A percentile compares a stretch with the other conserved stretches of the same genome.
Evolutionary conservation across 768 basidiomycete genomes (phyloP).

Genomic region (Coprinopsis cinerea): DNA sequence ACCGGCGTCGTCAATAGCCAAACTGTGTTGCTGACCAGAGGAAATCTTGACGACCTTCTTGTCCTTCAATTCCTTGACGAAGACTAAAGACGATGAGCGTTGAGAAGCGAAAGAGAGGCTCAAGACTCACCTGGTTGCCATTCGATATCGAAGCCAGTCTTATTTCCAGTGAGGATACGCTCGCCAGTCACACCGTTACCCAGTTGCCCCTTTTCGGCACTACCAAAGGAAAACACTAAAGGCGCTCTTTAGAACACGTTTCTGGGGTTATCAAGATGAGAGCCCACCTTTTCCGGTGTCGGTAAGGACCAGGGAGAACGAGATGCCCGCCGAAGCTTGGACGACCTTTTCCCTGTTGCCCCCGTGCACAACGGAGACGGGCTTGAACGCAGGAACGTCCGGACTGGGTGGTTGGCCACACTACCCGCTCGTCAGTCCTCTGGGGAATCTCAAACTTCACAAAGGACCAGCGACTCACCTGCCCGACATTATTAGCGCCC

Average conservation of each 20-base stretch:
- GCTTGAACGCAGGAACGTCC: constrained; percentile 63
- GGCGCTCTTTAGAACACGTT: neutral
- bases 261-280: neutral
- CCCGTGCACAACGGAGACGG: constrained; percentile 47
- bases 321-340: constrained; percentile 75
- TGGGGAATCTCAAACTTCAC: neutral
- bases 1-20: constrained; percentile 75
- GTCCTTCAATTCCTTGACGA: constrained; percentile 68
- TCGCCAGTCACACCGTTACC: constrained; percentile 95
- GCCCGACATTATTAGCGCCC: constrained; percentile 75
- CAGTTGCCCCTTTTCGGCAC: constrained; percentile 87
- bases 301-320: constrained; percentile 80
- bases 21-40: constrained; percentile 81
- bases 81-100: constrained; percentile 37
- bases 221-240: constrained; percentile 83
- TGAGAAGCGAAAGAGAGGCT: neutral
- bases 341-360: constrained; percentile 62
- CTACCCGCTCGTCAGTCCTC: constrained; percentile 34
- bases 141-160: constrained; percentile 77
- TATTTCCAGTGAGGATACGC: constrained; percentile 80
- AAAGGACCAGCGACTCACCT: constrained; percentile 42
- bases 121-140: constrained; percentile 51
- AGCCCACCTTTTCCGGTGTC: constrained; percentile 79
- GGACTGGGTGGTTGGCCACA: constrained; percentile 65
- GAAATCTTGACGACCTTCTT: constrained; percentile 78